phyloP scores from a whole-genome alignment of 176 grass and related monocot species.

The Zizania latifolia region DNA sequence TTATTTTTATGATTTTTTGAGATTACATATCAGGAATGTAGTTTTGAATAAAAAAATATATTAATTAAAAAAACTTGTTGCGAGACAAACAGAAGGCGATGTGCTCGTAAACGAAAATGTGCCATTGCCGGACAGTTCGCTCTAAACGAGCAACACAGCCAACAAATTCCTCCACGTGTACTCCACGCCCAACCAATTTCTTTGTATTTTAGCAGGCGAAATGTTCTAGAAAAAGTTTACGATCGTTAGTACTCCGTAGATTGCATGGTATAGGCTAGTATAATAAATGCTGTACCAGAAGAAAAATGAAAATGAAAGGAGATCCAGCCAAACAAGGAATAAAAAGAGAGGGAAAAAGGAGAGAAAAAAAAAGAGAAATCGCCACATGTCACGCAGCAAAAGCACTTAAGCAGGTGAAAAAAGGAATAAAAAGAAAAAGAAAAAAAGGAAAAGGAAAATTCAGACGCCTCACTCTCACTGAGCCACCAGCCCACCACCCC shows the following conservation, averaged over 20 bases:
- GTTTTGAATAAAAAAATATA: background rate
- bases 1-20: too few species aligned
- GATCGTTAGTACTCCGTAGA: background rate
- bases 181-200: background rate
- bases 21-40: background rate
- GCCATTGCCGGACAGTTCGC: background rate
- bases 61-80: background rate
- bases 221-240: background rate
- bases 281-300: background rate
- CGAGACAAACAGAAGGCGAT: too few species aligned
- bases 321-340: slow-evolving; percentile 4
- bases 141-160: background rate
- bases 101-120: background rate
- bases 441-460: background rate
- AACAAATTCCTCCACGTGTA: background rate
- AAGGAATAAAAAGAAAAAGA: background rate
- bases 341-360: too few species aligned
- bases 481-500: slow-evolving; percentile 4
- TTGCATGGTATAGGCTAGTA: background rate
- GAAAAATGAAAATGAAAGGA: background rate
- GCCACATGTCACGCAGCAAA: background rate
- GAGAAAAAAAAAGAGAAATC: slow-evolving; percentile 22
- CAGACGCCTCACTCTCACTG: background rate
- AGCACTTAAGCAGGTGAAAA: background rate
- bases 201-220: background rate